Conservation (phyloP, 192 early-diverging fungal genomes). For the Haplosporangium gracile region DNA sequence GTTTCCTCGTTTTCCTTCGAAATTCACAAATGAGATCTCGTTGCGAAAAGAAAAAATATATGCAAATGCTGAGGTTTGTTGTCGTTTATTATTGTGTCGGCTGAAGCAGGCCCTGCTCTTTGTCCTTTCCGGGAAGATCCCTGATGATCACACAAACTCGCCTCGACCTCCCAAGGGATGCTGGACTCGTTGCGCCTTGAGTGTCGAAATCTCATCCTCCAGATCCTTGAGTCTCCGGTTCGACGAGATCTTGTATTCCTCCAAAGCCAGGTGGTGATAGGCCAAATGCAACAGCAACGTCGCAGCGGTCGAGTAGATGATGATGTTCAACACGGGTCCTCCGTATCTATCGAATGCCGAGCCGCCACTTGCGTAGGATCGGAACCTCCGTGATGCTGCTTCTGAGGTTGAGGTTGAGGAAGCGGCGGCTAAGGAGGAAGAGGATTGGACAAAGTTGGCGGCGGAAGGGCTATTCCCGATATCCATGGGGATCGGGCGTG, state of each 20-base stretch:
- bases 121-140: not conserved
- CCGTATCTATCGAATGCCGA: slow-evolving; percentile 32
- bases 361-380: slow-evolving; percentile 7
- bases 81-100: not conserved
- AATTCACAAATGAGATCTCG: no score
- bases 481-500: slow-evolving; percentile 50
- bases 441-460: slow-evolving; percentile 2
- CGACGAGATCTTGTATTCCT: slow-evolving; percentile 39
- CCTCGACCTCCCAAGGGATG: slow-evolving; percentile 44
- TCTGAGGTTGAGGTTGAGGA: not conserved
- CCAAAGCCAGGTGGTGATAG: slow-evolving; percentile 33
- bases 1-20: no score
- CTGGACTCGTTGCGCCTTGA: slow-evolving; percentile 25
- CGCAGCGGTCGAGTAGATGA: slow-evolving; percentile 34
- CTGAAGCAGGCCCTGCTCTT: not conserved
- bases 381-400: slow-evolving; percentile 21
- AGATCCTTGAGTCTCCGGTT: slow-evolving; percentile 31
- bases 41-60: no score
- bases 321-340: slow-evolving; percentile 29
- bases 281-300: slow-evolving; percentile 25
- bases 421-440: not conserved
- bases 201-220: slow-evolving; percentile 29
- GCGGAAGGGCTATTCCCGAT: slow-evolving; percentile 29
- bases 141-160: slow-evolving; percentile 35
- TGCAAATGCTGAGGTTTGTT: no score